Evolutionary conservation across 2,329 filamentous ascomycete genomes (phyloP).

Genomic region (Nakataea oryzae): DNA sequence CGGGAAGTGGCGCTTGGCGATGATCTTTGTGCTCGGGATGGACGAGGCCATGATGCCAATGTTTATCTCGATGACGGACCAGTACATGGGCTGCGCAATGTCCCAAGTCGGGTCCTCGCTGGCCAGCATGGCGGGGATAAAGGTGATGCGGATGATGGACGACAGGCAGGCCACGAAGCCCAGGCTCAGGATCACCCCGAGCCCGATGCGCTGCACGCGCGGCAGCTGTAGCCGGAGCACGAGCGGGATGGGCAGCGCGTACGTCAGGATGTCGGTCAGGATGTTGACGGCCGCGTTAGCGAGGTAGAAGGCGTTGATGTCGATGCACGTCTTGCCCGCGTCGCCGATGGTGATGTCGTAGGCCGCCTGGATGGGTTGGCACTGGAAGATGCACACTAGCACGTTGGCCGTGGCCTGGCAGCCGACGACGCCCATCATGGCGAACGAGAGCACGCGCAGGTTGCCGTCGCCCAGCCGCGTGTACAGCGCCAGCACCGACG

Average conservation of each 20-base stretch:
- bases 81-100: slow-evolving; percentile 1
- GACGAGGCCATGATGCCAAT: not conserved
- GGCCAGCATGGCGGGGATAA: not conserved
- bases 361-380: not conserved
- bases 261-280: slow-evolving; percentile 19
- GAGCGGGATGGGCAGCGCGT: slow-evolving; percentile 28
- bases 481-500: slow-evolving; percentile 26
- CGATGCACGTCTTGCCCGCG: slow-evolving; percentile 3
- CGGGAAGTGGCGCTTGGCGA: not conserved
- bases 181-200: not conserved
- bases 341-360: not conserved
- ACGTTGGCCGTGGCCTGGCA: slow-evolving; percentile 64
- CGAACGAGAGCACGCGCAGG: slow-evolving; percentile 39
- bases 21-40: not conserved
- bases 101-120: not conserved
- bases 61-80: slow-evolving; percentile 2
- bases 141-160: slow-evolving; percentile 1
- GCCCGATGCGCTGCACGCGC: not conserved
- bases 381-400: not conserved
- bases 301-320: slow-evolving; percentile 8
- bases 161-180: not conserved
- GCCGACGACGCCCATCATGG: slow-evolving; percentile 70
- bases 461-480: slow-evolving; percentile 18
- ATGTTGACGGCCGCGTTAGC: slow-evolving; percentile 16
- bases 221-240: slow-evolving; percentile 24